Evolutionary conservation across 2,329 filamentous ascomycete species (phyloP).

Genomic region (Aspergillus viridinutans): DNA sequence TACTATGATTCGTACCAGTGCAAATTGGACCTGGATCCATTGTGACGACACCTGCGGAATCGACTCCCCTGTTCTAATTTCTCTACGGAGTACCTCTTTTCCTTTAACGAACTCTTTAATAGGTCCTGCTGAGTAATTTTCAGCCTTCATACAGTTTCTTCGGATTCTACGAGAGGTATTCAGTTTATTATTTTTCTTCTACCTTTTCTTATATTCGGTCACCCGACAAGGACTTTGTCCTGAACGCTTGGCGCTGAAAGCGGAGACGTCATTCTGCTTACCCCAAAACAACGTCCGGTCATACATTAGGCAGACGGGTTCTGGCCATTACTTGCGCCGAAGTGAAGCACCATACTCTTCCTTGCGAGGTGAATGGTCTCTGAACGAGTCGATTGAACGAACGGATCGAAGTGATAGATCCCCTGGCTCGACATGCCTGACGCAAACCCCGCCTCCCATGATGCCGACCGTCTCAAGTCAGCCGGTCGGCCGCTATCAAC

Average conservation of each 20-base stretch:
- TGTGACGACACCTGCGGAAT: background rate
- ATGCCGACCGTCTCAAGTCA: constrained; percentile 4
- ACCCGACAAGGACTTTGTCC: background rate
- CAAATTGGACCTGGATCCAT: background rate
- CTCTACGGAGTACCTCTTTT: background rate
- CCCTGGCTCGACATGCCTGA: background rate
- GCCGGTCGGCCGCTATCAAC: constrained; percentile 7
- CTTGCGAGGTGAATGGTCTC: constrained; percentile 5
- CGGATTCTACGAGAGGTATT: too few species aligned
- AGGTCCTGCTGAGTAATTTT: background rate
- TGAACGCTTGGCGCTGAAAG: constrained; percentile 12
- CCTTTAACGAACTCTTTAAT: background rate
- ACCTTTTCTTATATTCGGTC: background rate
- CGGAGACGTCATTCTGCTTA: constrained; percentile 17
- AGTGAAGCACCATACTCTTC: constrained; percentile 1
- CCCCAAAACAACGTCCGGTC: constrained; percentile 4
- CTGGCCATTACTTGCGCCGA: constrained; percentile 3
- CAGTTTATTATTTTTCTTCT: background rate
- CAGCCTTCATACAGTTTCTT: background rate
- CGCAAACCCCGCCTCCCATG: constrained; percentile 4
- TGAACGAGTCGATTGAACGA: constrained; percentile 1
- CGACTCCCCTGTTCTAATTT: background rate
- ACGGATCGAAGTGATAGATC: constrained; percentile 5
- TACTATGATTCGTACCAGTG: too few species aligned
- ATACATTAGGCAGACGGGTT: constrained; percentile 30